Base-by-base conservation (phyloP, 805 yeast genomes). In the Candida glaebosa region DNA sequence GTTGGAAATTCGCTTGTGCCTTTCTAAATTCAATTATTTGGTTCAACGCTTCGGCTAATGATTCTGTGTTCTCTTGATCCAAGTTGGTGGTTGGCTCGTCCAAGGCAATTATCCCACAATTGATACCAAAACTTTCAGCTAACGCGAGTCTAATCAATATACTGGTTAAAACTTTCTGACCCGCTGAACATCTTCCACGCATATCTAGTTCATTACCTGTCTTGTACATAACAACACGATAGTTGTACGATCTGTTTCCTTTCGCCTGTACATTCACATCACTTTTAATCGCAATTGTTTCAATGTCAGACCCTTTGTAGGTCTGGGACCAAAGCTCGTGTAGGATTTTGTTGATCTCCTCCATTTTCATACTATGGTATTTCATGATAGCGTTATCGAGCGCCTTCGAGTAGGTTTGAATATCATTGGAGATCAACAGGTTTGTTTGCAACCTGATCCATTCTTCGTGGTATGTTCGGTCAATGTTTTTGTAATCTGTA, bases 121-220 rank as follows among this genome's bases (percentile, higher is more conserved):
- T 87, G 1, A 82, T 75, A 5, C 99, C 98, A 68, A 93, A 91
- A 54, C 97, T 87, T 61, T 93, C 98, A 1, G 98, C 93, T 37
- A 93, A 68, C 0, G 97, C 96, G 42, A 93, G 65, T 41, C 99
- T 73, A 42, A 93, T 91, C 24, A 93, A 81, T 37, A 93, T 90
- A 31, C 95, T 84, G 0, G 98, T 96, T 35, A 93, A 64, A 3
- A 93, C 97, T 54, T 89, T 87, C 61, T 93, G 99, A 0, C 99
- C 99, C 0, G 99, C 98, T 1, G 96, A 87, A 60, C 99, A 93
- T 43, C 99, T 69, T 0, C 99, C 99, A 47, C 99, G 76, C 99
- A 93, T 93, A 57, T 93, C 99, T 37, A 93, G 67, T 60, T 93
- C 98, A 1, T 82, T 85, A 44, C 86, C 91, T 54, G 85, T 87